These are phyloP conservation scores for Plectosphaerella cucumerina DNA, from an alignment of 2,329 filamentous ascomycete species.

Conservation along the genomic window DNA sequence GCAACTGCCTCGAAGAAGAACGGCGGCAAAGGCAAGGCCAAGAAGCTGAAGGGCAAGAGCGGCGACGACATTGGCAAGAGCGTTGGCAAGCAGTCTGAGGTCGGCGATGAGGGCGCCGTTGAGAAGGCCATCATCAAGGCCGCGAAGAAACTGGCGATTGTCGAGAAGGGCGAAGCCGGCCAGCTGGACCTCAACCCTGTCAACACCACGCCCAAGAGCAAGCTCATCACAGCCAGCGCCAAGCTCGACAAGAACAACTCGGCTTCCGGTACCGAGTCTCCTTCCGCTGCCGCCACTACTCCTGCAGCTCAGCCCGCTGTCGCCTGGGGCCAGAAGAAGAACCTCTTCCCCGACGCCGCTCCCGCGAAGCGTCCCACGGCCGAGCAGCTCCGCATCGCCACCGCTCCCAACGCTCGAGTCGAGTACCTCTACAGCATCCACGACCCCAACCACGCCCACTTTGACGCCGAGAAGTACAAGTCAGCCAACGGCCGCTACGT, in stretches of 20 bases:
- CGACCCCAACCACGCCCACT: conserved; percentile 44
- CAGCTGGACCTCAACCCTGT: background rate
- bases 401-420: conserved; percentile 8
- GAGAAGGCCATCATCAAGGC: background rate
- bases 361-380: conserved; percentile 13
- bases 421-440: conserved; percentile 17
- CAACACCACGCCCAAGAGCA: conserved; percentile 2
- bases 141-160: background rate
- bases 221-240: conserved; percentile 14
- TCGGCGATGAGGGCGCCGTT: background rate
- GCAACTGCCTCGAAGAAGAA: background rate
- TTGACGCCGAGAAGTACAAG: conserved; percentile 43
- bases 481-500: conserved; percentile 37
- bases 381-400: conserved; percentile 13
- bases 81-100: too few species aligned
- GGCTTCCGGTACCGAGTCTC: background rate
- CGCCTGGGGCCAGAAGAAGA: conserved; percentile 13
- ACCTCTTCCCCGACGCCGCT: conserved; percentile 19
- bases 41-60: background rate
- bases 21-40: background rate
- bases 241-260: conserved; percentile 11
- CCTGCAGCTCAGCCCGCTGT: background rate
- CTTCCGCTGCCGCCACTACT: background rate
- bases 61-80: too few species aligned
- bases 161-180: background rate